phyloP scores from a whole-genome alignment of 495 filamentous ascomycete species.

The Xylaria palmicola region DNA sequence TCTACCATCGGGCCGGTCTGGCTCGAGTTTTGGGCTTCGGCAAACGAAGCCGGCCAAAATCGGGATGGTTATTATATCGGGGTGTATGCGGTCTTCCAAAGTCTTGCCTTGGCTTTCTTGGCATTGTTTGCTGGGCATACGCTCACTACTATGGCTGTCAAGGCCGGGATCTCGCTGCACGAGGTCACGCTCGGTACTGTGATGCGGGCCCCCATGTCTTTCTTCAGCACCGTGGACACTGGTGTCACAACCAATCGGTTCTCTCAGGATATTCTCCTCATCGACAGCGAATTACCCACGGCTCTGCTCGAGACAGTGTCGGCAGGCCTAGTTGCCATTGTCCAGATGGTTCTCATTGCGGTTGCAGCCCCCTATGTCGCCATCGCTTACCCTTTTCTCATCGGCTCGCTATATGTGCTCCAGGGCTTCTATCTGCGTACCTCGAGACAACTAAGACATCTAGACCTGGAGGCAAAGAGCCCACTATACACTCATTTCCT shows the following conservation, averaged over 20 bases:
- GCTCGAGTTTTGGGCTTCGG: too few species aligned
- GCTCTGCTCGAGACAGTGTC: slow-evolving; percentile 23
- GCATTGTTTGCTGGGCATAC: too few species aligned
- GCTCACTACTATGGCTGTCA: too few species aligned
- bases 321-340: too few species aligned
- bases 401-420: slow-evolving; percentile 46
- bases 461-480: slow-evolving; percentile 27
- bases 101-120: too few species aligned
- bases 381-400: slow-evolving; percentile 21
- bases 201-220: slow-evolving; percentile 33
- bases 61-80: too few species aligned
- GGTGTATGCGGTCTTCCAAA: too few species aligned
- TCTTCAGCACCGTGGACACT: slow-evolving; percentile 41
- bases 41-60: too few species aligned
- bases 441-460: slow-evolving; percentile 55
- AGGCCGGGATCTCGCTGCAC: slow-evolving; percentile 24
- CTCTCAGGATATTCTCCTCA: slow-evolving; percentile 45
- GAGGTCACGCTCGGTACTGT: slow-evolving; percentile 24
- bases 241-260: slow-evolving; percentile 44
- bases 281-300: slow-evolving; percentile 35
- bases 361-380: slow-evolving; percentile 30
- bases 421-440: slow-evolving; percentile 63
- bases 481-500: slow-evolving; percentile 39
- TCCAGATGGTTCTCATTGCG: slow-evolving; percentile 19
- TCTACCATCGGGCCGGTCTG: too few species aligned